A percentile compares a stretch with the other conserved stretches of the same genome.
These are phyloP conservation scores for Suhomyces coccinellae DNA, from an alignment of 1,139 yeast genomes.

Conservation along the genomic window DNA sequence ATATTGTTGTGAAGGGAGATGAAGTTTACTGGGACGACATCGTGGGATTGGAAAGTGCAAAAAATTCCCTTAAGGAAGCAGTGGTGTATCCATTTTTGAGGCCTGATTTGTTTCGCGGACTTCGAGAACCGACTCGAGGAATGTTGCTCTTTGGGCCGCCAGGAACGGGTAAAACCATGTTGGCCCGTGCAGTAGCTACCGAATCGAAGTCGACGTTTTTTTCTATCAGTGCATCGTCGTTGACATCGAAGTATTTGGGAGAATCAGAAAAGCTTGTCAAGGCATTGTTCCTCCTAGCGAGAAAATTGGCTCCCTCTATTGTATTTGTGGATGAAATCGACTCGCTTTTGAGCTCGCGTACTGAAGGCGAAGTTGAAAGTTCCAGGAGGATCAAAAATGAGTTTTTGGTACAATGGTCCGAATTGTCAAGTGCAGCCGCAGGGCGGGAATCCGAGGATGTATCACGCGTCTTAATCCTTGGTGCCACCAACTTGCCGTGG, in stretches of 20 bases:
- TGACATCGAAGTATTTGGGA: conserved; percentile 89
- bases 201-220: conserved; percentile 94
- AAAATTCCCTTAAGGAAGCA: conserved; percentile 87
- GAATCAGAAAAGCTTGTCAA: conserved; percentile 93
- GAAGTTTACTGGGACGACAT: conserved; percentile 97
- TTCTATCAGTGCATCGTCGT: conserved; percentile 86
- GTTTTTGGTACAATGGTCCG: conserved; percentile 94
- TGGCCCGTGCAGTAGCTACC: conserved; percentile 96
- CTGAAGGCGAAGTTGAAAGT: conserved; percentile 91
- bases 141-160: conserved; percentile 98
- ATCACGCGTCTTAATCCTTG: conserved; percentile 79
- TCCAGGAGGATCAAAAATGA: conserved; percentile 91
- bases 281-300: conserved; percentile 83
- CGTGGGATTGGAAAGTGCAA: conserved; percentile 90
- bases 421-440: conserved; percentile 82
- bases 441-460: conserved; percentile 34
- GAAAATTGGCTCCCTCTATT: conserved; percentile 86
- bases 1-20: conserved; percentile 91
- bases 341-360: conserved; percentile 79
- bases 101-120: conserved; percentile 88
- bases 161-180: conserved; percentile 97
- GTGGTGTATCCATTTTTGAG: conserved; percentile 94
- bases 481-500: conserved; percentile 98
- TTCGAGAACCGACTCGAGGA: conserved; percentile 95
- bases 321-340: conserved; percentile 97